A percentile compares a stretch with the other conserved stretches of the same genome.
phyloP scores from a whole-genome alignment of 1,139 yeast species.

The Suzukiozyma palmioleophila region DNA sequence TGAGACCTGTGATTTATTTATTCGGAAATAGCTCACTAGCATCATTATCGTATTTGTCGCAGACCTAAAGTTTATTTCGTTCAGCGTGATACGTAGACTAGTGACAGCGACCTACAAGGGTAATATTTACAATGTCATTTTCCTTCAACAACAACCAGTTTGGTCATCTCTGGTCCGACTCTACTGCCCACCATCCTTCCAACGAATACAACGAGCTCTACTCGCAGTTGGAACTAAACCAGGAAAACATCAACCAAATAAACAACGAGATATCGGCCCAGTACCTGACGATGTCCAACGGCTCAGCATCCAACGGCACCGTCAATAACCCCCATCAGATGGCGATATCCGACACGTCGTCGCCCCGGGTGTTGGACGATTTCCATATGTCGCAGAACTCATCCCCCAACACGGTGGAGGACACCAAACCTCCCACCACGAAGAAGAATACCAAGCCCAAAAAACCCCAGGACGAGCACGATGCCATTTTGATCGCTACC shows the following conservation, averaged over 20 bases:
- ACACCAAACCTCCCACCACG: slow-evolving; percentile 2
- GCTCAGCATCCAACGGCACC: not conserved
- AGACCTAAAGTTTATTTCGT: too few species aligned
- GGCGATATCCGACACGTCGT: slow-evolving; percentile 3
- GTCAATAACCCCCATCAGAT: not conserved
- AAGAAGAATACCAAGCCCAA: slow-evolving; percentile 11
- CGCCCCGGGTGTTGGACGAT: slow-evolving; percentile 1
- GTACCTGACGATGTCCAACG: not conserved
- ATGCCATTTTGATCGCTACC: slow-evolving; percentile 32
- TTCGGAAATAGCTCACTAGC: too few species aligned
- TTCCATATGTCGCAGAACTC: slow-evolving; percentile 9
- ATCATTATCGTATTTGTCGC: too few species aligned
- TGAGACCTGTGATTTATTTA: too few species aligned
- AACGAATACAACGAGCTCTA: slow-evolving; percentile 6
- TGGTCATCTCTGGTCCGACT: not conserved
- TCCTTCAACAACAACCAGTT: not conserved
- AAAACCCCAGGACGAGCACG: slow-evolving; percentile 34
- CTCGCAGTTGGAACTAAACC: slow-evolving; percentile 11
- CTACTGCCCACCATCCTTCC: not conserved
- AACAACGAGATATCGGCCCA: slow-evolving; percentile 7
- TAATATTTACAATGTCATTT: not conserved
- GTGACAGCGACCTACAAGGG: too few species aligned
- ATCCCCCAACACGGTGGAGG: slow-evolving; percentile 9
- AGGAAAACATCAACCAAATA: slow-evolving; percentile 10
- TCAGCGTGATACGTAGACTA: too few species aligned